Evolutionary conservation across 495 filamentous ascomycete genomes (phyloP).

Genomic region (Lophiostoma macrostomum): DNA sequence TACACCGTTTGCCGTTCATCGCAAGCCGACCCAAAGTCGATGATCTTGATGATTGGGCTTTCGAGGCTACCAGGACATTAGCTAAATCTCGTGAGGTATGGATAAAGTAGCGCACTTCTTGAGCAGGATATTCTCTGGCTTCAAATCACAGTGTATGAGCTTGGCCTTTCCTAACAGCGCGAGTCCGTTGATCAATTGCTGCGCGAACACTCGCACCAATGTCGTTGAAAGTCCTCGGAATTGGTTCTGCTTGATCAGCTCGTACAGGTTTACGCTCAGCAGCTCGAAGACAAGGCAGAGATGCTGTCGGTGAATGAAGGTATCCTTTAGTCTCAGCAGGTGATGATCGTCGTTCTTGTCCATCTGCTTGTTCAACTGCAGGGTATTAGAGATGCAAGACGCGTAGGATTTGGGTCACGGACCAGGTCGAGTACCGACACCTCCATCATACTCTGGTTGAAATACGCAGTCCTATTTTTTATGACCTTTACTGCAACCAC

Average conservation of each 20-base stretch:
- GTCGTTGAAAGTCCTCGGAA: conserved; percentile 98
- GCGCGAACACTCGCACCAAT: conserved; percentile 94
- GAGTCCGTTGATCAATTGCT: conserved; percentile 90
- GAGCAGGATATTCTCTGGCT: conserved; percentile 95
- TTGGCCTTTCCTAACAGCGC: conserved; percentile 93
- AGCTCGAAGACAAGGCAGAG: conserved; percentile 97
- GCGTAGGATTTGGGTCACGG: conserved; percentile 34
- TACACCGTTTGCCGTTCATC: conserved; percentile 99
- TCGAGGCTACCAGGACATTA: conserved; percentile 62
- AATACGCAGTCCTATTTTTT: conserved; percentile 98
- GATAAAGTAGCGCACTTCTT: conserved; percentile 67
- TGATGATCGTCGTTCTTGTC: conserved; percentile 99
- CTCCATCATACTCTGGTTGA: conserved; percentile 99
- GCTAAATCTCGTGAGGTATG: conserved; percentile 1
- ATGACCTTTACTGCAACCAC: conserved; percentile 99
- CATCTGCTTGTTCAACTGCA: conserved; percentile 90
- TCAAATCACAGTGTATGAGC: conserved; percentile 97
- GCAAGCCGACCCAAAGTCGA: conserved; percentile 98
- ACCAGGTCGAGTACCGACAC: conserved; percentile 97
- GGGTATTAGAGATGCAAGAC: conserved; percentile 33
- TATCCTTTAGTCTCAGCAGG: conserved; percentile 91
- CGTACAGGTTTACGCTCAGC: conserved; percentile 96
- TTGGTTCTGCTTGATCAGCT: conserved; percentile 99
- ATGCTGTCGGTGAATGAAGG: conserved; percentile 97
- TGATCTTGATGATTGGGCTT: conserved; percentile 99